Percentiles rank a stretch among this genome's conserved stretches.
These are phyloP conservation scores for Cicer chorassanicum DNA, from an alignment of 306 rosid genomes.

Conservation along the genomic window DNA sequence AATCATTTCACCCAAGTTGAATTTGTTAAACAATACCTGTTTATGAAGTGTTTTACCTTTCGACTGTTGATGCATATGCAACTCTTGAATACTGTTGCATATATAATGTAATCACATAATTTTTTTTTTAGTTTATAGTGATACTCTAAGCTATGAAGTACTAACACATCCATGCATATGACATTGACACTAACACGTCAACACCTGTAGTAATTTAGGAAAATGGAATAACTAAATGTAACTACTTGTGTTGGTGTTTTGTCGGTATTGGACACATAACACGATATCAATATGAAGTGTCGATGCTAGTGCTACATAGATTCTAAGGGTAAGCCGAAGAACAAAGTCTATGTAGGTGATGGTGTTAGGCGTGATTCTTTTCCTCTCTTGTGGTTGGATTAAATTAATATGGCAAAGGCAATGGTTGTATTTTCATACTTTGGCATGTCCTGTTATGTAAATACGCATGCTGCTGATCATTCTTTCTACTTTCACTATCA, in stretches of 20 bases:
- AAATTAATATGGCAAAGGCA: neutral
- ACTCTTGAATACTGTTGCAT: constrained; percentile 21
- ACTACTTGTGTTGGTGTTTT: no score
- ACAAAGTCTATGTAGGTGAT: neutral
- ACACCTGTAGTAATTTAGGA: no score
- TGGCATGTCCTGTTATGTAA: neutral
- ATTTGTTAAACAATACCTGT: constrained; percentile 6
- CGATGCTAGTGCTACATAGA: no score
- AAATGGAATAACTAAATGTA: no score
- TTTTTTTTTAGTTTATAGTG: constrained; percentile 1
- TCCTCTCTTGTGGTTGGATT: neutral
- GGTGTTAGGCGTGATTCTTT: constrained; percentile 18
- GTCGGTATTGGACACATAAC: no score
- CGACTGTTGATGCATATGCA: constrained; percentile 12
- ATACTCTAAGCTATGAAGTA: neutral
- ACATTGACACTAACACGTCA: no score
- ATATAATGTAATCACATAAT: neutral
- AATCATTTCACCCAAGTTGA: constrained; percentile 29
- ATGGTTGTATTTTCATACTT: neutral
- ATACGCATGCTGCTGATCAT: constrained; percentile 26
- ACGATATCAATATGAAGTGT: no score
- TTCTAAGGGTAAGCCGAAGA: neutral
- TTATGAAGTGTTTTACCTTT: constrained; percentile 4
- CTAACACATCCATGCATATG: no score
- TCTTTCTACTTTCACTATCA: constrained; percentile 41